Percentiles rank a stretch among this genome's conserved stretches.
phyloP scores from a whole-genome alignment of 306 rosid genomes.

The Dalbergia oliveri region DNA sequence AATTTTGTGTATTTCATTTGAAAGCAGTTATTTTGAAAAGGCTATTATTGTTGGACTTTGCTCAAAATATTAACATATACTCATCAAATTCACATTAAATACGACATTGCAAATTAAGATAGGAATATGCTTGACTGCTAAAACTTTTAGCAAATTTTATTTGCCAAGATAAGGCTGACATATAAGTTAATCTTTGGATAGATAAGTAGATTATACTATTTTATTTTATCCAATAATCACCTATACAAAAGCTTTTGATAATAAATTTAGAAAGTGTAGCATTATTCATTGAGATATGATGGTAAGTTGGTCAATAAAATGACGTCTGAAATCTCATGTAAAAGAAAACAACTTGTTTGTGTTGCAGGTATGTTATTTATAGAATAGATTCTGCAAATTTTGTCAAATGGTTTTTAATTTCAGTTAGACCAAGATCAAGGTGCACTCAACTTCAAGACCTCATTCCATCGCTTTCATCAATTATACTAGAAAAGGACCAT shows the following conservation, averaged over 20 bases:
- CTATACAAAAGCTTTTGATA: too few relatives aligned
- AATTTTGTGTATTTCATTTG: not conserved
- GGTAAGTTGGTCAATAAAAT: not conserved
- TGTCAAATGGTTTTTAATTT: not conserved
- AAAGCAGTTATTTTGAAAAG: not conserved
- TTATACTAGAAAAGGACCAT: not conserved
- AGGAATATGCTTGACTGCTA: not conserved
- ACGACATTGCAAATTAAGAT: not conserved
- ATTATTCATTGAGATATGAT: too few relatives aligned
- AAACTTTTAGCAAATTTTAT: too few relatives aligned
- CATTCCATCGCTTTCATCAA: not conserved
- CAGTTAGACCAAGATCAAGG: not conserved
- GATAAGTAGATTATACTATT: too few relatives aligned
- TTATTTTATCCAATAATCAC: too few relatives aligned
- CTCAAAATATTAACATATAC: not conserved
- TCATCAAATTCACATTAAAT: not conserved
- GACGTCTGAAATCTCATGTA: conserved; percentile 6
- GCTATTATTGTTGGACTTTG: not conserved
- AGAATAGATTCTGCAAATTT: not conserved
- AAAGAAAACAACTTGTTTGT: not conserved
- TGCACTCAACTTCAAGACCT: not conserved
- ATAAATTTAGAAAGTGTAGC: too few relatives aligned
- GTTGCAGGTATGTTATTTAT: not conserved
- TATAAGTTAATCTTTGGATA: too few relatives aligned
- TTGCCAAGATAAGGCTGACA: too few relatives aligned